These are phyloP conservation scores for Eimeria zaria DNA, from an alignment of 169 alveolate species.

Conservation along the genomic window DNA sequence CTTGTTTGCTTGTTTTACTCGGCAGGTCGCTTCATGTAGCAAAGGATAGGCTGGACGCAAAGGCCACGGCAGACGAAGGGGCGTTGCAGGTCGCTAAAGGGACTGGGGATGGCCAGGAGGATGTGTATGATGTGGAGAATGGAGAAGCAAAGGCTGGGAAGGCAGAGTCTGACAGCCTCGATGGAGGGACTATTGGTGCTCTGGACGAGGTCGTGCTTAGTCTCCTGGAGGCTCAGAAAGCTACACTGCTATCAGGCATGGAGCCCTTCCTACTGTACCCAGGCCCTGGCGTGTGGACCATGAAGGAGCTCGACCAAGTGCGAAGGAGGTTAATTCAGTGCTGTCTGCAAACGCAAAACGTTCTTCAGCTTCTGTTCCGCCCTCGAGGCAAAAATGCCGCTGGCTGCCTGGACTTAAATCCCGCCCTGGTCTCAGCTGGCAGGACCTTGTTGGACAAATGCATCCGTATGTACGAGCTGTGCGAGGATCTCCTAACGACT, in stretches of 20 bases:
- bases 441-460: slow-evolving; percentile 20
- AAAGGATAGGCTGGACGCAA: neutral
- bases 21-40: slow-evolving; percentile 23
- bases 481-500: slow-evolving; percentile 37
- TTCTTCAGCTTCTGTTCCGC: slow-evolving; percentile 5
- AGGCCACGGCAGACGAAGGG: neutral
- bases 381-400: neutral
- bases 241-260: slow-evolving; percentile 73
- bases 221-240: slow-evolving; percentile 47
- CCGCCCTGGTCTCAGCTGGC: slow-evolving; percentile 23
- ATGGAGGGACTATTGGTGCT: neutral
- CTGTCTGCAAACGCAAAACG: slow-evolving; percentile 54
- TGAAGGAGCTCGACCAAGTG: slow-evolving; percentile 62
- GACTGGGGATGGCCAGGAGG: slow-evolving; percentile 1
- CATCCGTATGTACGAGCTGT: slow-evolving; percentile 56
- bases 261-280: slow-evolving; percentile 79
- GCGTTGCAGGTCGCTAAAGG: neutral
- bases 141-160: neutral
- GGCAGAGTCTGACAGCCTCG: neutral
- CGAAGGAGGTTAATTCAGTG: slow-evolving; percentile 70
- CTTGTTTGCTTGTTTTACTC: neutral
- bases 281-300: slow-evolving; percentile 70
- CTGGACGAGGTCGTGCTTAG: slow-evolving; percentile 14
- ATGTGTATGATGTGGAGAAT: neutral
- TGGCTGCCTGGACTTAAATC: slow-evolving; percentile 14